phyloP scores from a whole-genome alignment of 176 grass and related monocot species.

The Phoenix roebelenii region DNA sequence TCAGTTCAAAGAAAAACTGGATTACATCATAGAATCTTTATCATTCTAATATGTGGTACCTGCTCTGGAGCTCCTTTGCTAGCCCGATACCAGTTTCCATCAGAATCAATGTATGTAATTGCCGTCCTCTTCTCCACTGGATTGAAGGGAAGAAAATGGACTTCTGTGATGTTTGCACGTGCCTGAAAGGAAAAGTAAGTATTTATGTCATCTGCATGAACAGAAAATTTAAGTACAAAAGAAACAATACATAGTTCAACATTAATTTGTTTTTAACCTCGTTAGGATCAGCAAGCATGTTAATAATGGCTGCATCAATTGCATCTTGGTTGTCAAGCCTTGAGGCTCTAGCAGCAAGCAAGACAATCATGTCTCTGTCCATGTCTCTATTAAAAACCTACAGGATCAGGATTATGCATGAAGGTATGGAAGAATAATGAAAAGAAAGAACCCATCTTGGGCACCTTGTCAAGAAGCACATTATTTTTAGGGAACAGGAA shows the following conservation, averaged over 20 bases:
- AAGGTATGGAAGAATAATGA: too few relatives aligned
- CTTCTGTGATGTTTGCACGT: constrained; percentile 62
- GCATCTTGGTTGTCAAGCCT: constrained; percentile 84
- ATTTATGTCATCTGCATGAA: not conserved
- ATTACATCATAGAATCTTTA: too few relatives aligned
- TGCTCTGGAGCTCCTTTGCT: constrained; percentile 94
- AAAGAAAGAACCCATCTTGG: too few relatives aligned
- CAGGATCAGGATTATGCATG: constrained; percentile 1
- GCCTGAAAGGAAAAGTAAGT: constrained; percentile 30
- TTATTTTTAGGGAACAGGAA: too few relatives aligned
- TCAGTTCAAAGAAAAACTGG: too few relatives aligned
- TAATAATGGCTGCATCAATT: constrained; percentile 71
- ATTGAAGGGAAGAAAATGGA: constrained; percentile 84
- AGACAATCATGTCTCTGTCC: constrained; percentile 58
- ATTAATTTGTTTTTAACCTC: constrained; percentile 33
- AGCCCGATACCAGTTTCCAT: constrained; percentile 63
- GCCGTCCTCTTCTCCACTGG: constrained; percentile 81
- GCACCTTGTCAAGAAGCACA: too few relatives aligned
- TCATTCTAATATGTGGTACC: constrained; percentile 24
- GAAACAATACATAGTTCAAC: too few relatives aligned
- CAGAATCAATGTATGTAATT: constrained; percentile 58
- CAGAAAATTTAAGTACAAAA: too few relatives aligned
- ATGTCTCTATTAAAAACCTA: constrained; percentile 62
- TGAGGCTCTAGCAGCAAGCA: constrained; percentile 67
- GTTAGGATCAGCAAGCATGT: constrained; percentile 70